Evolutionary conservation across 2,329 filamentous ascomycete genomes (phyloP), one percentile per base, ranked within the genome.

Genomic region (Alternaria triticimaculans): DNA sequence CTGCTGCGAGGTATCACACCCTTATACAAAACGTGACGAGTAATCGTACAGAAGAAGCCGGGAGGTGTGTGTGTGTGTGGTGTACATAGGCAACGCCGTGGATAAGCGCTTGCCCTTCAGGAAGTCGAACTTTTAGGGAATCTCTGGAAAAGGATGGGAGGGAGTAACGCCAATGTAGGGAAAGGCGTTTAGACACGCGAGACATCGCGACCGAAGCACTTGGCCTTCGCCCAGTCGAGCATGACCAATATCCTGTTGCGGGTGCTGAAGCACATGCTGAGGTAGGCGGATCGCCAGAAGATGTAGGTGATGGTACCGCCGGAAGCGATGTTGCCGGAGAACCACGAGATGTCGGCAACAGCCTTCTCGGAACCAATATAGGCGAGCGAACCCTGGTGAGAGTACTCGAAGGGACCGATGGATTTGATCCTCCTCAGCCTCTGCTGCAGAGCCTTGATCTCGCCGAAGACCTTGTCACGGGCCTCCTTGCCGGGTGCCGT

Each of bases 201-300:
- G 55, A 98, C 93, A 77, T 99, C 96, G 80, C 96, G 94, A 66
- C 96, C 96, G 78, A 99, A 99, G 64, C 96, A 84, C 86, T 96
- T 97, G 73, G 94, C 94, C 88, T 99, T 99, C 81, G 95, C 82
- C 96, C 96, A 99, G 84, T 99, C 96, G 76, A 97, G 86, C 69
- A 93, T 84, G 74, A 99, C 96, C 55, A 99, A 88, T 73, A 98
- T 88, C 80, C 96, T 91, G 86, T 99, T 99, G 75, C 96, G 93
- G 66, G 93, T 94, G 89, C 94, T 98, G 83, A 99, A 99, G 89
- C 95, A 97, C 96, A 99, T 99, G 87, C 93, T 97, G 81, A 99
- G 86, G 82, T 99, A 99, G 59, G 95, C 96, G 79, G 92, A 96
- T 80, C 94, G 89, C 96, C 96, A 99, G 89, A 99, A 99, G 72